A percentile compares a stretch with the other conserved stretches of the same genome.
Evolutionary conservation across 306 rosid species (phyloP).

Genomic region (Senna siamea): DNA sequence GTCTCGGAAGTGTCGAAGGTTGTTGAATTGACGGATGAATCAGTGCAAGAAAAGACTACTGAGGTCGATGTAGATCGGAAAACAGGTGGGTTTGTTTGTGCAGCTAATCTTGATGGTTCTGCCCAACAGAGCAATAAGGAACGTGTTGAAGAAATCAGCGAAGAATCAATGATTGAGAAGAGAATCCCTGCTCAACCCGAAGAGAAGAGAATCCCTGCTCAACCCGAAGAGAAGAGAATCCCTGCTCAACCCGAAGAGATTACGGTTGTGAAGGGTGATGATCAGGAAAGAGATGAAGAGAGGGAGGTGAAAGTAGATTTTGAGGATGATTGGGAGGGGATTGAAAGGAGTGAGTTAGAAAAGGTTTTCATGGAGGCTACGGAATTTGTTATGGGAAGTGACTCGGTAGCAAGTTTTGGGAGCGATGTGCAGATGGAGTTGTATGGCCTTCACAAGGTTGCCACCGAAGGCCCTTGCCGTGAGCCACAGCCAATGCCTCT

Average conservation of each 20-base stretch:
- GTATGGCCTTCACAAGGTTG: conserved; percentile 64
- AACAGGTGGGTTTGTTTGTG: background rate
- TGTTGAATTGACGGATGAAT: background rate
- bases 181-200: conserved; percentile 32
- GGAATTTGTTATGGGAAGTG: conserved; percentile 45
- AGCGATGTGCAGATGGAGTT: conserved; percentile 54
- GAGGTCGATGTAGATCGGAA: background rate
- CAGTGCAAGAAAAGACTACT: background rate
- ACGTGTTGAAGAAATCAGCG: conserved; percentile 24
- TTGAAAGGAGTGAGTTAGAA: conserved; percentile 77
- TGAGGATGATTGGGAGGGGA: conserved; percentile 90
- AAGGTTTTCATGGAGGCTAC: conserved; percentile 57
- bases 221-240: conserved; percentile 38
- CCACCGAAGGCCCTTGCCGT: conserved; percentile 66
- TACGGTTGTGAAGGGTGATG: conserved; percentile 8
- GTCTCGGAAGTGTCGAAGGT: background rate
- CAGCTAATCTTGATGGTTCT: background rate
- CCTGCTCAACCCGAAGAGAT: conserved; percentile 33
- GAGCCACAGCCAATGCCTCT: conserved; percentile 61
- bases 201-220: conserved; percentile 33
- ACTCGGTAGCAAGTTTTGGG: conserved; percentile 29
- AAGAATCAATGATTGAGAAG: conserved; percentile 27
- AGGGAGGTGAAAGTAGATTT: conserved; percentile 35
- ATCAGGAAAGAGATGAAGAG: conserved; percentile 28
- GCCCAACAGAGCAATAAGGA: conserved; percentile 13